phyloP scores from a whole-genome alignment of 2,329 filamentous ascomycete species.

The Scolecobasidium constrictum region DNA sequence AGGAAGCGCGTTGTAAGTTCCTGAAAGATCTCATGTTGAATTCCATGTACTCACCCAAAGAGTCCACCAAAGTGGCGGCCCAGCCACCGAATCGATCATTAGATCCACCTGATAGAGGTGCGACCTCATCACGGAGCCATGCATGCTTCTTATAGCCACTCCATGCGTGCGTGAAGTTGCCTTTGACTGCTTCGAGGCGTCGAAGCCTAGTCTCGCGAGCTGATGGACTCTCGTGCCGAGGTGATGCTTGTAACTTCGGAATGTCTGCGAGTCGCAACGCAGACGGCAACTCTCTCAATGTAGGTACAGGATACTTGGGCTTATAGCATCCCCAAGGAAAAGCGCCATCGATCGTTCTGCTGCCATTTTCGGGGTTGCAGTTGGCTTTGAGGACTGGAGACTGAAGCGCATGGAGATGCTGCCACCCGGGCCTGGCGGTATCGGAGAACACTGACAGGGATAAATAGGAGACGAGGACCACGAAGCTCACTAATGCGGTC shows the following conservation, averaged over 20 bases:
- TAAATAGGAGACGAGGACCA: too few species aligned
- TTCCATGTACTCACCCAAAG: slow-evolving; percentile 49
- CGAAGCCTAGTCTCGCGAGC: slow-evolving; percentile 12
- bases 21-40: neutral
- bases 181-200: slow-evolving; percentile 24
- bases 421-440: too few species aligned
- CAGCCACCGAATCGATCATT: slow-evolving; percentile 43
- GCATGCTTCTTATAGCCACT: slow-evolving; percentile 41
- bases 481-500: too few species aligned
- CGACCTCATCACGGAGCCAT: slow-evolving; percentile 44
- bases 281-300: neutral
- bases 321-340: too few species aligned
- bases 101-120: slow-evolving; percentile 35
- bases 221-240: neutral
- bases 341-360: too few species aligned
- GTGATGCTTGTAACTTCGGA: neutral
- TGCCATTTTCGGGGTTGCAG: too few species aligned
- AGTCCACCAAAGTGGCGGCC: slow-evolving; percentile 49
- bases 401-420: too few species aligned
- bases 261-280: neutral
- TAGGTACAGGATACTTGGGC: slow-evolving; percentile 6
- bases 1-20: slow-evolving; percentile 60
- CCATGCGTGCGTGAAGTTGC: slow-evolving; percentile 29
- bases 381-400: too few species aligned
- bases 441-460: too few species aligned